Base-by-base conservation (phyloP, 495 filamentous ascomycete species). In the Melanomma pulvis-pyrius region DNA sequence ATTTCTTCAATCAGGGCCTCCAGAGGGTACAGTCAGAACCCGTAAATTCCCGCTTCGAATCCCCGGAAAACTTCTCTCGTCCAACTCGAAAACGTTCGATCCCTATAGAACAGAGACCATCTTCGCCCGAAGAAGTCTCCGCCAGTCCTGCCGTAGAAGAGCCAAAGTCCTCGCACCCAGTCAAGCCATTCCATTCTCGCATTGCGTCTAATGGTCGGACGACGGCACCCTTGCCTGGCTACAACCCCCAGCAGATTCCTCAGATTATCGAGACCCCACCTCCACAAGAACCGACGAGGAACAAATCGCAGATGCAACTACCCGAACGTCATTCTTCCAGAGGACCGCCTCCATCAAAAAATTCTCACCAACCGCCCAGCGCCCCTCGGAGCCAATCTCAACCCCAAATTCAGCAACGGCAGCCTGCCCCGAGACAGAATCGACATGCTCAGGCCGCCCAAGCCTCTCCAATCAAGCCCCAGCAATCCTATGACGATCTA, bases 21-120 rank as follows among this genome's bases (percentile, higher is more conserved):
- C 82, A 82, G 30, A 80, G 90, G 65, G 86, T 91, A 1, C 86
- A 90, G 69, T 92, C 92, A 8, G 92, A 97, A 74, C 90, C 92
- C 21, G 80, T 87, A 17, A 80, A 86, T 8, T 75, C 74, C 44
- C 66, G 65, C 34, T 61, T 54, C 58, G 56, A 59, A 22, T 13
- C 39, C 0, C 58, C 69, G 24, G 74, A 74, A 58, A 76, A 73
- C 61, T 74, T 74, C 53, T 74, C 74, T 19, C 65, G 74, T 15
- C 73, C 73, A 9, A 48, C 28, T 13, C 63, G 71, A 12, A 65
- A 67, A 59, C 70, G 67, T 21, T 70, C 70, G 24, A 61, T 66
- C 5, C 61, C 61, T 22, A 47, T 29, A 13, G 34, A 59, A 21
- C 41, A 61, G 49, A 25, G 36, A 30, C 46, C 47, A 26, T 13